Evolutionary conservation across 2,329 filamentous ascomycete species (phyloP).

Genomic region (Clonostachys byssicola): DNA sequence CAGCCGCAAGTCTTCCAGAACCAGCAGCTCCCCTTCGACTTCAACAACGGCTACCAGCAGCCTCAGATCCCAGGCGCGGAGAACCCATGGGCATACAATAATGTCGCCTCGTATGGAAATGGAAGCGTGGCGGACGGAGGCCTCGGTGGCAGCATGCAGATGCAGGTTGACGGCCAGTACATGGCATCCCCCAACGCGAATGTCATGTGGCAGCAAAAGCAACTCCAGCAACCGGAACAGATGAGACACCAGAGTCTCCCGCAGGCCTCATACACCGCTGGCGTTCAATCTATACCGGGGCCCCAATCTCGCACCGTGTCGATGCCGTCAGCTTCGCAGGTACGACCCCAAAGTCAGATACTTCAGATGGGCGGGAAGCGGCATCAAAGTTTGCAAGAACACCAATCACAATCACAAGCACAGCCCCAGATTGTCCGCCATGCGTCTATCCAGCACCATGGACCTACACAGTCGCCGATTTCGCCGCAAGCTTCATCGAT

Average conservation of each 20-base stretch:
- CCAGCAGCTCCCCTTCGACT: slow-evolving; percentile 10
- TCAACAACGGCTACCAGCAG: slow-evolving; percentile 6
- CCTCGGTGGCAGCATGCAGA: slow-evolving; percentile 7
- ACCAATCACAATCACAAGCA: slow-evolving; percentile 6
- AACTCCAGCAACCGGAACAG: slow-evolving; percentile 23
- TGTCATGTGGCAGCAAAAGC: slow-evolving; percentile 24
- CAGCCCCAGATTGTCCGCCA: slow-evolving; percentile 11
- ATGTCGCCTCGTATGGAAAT: not conserved
- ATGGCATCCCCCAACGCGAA: not conserved
- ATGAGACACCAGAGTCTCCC: slow-evolving; percentile 21
- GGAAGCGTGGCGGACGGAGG: not conserved
- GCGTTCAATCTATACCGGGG: too few species aligned
- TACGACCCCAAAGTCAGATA: not conserved
- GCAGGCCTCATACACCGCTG: slow-evolving; percentile 4
- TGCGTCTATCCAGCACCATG: slow-evolving; percentile 1
- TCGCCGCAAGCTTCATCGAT: slow-evolving; percentile 2
- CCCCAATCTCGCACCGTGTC: not conserved
- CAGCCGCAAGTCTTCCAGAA: slow-evolving; percentile 7
- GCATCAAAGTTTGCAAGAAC: slow-evolving; percentile 14
- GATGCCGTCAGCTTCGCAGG: slow-evolving; percentile 16
- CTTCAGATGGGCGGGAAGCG: slow-evolving; percentile 13
- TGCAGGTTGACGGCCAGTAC: slow-evolving; percentile 2
- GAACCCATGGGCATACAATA: not conserved
- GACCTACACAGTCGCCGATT: not conserved
- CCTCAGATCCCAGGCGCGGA: too few species aligned